These are phyloP conservation scores for Centrapalus pauciflorus DNA, from an alignment of 129 eudicot genomes.

Conservation along the genomic window DNA sequence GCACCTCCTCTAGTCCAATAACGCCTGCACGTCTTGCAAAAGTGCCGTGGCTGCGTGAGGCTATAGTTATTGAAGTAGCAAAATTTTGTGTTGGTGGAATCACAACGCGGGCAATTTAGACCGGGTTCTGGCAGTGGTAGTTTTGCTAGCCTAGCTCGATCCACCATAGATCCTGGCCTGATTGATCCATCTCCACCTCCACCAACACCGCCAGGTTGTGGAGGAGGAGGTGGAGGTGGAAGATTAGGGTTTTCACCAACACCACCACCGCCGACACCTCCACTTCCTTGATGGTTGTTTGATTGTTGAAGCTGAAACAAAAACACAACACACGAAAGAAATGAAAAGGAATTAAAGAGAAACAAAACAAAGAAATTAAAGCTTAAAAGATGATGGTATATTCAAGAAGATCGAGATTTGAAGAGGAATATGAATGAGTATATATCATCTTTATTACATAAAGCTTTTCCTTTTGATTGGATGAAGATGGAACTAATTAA, in stretches of 20 bases:
- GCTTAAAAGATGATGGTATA: slow-evolving; percentile 31
- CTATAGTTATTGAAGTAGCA: slow-evolving; percentile 78
- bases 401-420: slow-evolving; percentile 45
- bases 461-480: slow-evolving; percentile 32
- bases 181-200: slow-evolving; percentile 34
- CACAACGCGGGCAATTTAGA: slow-evolving; percentile 60
- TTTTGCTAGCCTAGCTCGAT: slow-evolving; percentile 63
- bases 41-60: slow-evolving; percentile 69
- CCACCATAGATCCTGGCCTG: slow-evolving; percentile 72
- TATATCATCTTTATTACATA: slow-evolving; percentile 35
- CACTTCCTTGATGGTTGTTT: slow-evolving; percentile 32
- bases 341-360: too few relatives aligned
- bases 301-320: slow-evolving; percentile 58
- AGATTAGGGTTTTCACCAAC: slow-evolving; percentile 34
- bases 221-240: slow-evolving; percentile 30
- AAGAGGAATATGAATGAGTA: slow-evolving; percentile 53
- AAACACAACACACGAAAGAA: slow-evolving; percentile 12
- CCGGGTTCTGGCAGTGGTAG: slow-evolving; percentile 63
- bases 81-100: slow-evolving; percentile 66
- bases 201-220: slow-evolving; percentile 11
- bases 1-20: slow-evolving; percentile 78
- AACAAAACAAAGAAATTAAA: neutral
- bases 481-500: slow-evolving; percentile 15
- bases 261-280: slow-evolving; percentile 9
- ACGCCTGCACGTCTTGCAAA: slow-evolving; percentile 69